Conservation (phyloP, 106 monocot species). For the Iris macrosiphon region DNA sequence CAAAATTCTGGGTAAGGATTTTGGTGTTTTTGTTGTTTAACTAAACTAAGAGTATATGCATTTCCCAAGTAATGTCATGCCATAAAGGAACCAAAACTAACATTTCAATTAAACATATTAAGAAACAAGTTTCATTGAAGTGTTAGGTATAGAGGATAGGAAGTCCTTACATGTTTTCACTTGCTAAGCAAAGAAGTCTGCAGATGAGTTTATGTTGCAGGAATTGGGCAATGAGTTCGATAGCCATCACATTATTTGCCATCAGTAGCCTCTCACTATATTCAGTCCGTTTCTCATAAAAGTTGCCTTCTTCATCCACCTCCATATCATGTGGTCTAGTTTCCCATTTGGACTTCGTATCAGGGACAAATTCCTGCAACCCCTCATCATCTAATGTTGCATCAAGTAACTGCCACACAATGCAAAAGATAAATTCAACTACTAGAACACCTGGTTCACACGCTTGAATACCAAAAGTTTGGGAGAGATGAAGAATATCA, state of each 20-base stretch:
- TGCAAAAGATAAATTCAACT: conserved; percentile 58
- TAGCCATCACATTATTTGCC: conserved; percentile 35
- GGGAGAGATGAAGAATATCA: conserved; percentile 67
- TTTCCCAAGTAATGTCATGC: too few species aligned
- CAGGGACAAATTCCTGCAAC: conserved; percentile 50
- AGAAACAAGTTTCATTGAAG: neutral
- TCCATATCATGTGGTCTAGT: conserved; percentile 49
- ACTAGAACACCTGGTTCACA: conserved; percentile 65
- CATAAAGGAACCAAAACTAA: too few species aligned
- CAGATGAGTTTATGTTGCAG: conserved; percentile 53
- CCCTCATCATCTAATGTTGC: conserved; percentile 90
- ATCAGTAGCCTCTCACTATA: conserved; percentile 42
- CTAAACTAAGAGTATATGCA: too few species aligned
- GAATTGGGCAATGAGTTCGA: conserved; percentile 45
- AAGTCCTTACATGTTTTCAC: conserved; percentile 83
- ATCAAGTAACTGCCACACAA: conserved; percentile 86
- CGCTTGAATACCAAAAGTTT: conserved; percentile 56
- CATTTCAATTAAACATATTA: neutral
- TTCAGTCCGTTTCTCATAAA: conserved; percentile 39
- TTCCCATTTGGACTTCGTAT: conserved; percentile 59
- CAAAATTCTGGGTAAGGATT: too few species aligned
- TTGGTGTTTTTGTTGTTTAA: too few species aligned
- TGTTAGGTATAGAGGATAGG: conserved; percentile 4
- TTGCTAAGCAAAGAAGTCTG: conserved; percentile 78
- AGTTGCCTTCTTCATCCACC: conserved; percentile 30